Evolutionary conservation across 2,329 filamentous ascomycete genomes (phyloP).

Genomic region (Aspergillus puulaauensis): DNA sequence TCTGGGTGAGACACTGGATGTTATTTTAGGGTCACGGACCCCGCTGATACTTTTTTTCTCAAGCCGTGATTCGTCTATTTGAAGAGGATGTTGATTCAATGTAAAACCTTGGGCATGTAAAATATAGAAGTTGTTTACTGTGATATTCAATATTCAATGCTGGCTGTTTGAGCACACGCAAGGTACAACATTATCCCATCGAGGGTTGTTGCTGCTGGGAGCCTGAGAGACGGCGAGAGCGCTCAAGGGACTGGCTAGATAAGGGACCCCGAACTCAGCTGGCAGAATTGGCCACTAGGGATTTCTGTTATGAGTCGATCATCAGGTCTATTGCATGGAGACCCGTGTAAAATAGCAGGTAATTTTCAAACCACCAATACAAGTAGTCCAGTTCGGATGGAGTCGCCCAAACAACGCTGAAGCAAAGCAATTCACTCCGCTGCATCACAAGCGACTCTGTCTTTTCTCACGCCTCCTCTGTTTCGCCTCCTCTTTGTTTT

Average conservation of each 20-base stretch:
- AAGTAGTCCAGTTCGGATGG: neutral
- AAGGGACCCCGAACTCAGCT: too few relatives aligned
- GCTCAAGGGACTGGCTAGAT: too few relatives aligned
- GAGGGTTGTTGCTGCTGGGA: neutral
- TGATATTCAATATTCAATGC: neutral
- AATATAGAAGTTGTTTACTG: neutral
- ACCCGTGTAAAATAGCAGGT: neutral
- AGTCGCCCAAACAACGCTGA: constrained; percentile 11
- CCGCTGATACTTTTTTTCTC: neutral
- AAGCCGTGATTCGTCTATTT: constrained; percentile 14
- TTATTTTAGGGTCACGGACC: constrained; percentile 22
- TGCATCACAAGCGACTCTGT: constrained; percentile 8
- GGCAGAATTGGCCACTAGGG: too few relatives aligned
- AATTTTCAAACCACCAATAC: constrained; percentile 3
- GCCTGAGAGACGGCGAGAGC: too few relatives aligned
- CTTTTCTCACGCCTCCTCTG: constrained; percentile 4
- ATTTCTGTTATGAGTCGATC: constrained; percentile 1
- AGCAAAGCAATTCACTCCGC: constrained; percentile 6
- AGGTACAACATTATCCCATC: neutral
- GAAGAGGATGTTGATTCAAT: neutral
- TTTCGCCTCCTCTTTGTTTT: constrained; percentile 4
- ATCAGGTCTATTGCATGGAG: neutral
- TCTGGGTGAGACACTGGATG: constrained; percentile 22
- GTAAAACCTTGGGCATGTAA: neutral
- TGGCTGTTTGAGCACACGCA: neutral